Evolutionary conservation across 345 rosid species (phyloP).

Genomic region (Psidium guajava): DNA sequence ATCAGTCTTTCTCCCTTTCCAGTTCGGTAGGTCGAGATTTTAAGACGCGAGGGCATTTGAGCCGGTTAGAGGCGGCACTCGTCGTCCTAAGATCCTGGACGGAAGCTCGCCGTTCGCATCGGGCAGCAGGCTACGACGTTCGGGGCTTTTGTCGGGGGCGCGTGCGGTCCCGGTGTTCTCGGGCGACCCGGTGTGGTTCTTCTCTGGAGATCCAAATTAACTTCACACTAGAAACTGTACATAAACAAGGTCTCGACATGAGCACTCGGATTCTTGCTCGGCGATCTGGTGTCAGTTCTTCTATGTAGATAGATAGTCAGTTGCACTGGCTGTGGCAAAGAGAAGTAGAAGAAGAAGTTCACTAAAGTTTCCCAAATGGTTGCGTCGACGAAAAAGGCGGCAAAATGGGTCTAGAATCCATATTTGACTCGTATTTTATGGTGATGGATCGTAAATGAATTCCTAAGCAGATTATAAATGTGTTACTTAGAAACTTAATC

Average conservation of each 20-base stretch:
- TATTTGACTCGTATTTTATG: too few species aligned
- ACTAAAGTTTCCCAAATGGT: neutral
- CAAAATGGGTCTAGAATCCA: too few species aligned
- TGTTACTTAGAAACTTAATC: too few species aligned
- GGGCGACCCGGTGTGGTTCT: neutral
- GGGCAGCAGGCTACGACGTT: neutral
- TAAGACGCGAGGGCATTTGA: neutral
- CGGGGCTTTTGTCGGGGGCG: neutral
- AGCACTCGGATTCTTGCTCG: neutral
- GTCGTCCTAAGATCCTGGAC: neutral
- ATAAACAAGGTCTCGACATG: neutral
- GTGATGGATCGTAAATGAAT: too few species aligned
- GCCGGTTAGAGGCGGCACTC: neutral
- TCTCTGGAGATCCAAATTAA: neutral
- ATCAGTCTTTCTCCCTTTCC: neutral
- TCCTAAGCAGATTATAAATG: too few species aligned
- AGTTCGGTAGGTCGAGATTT: neutral
- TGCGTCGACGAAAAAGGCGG: too few species aligned
- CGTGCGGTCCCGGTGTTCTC: neutral
- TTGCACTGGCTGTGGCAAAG: neutral
- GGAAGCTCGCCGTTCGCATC: neutral
- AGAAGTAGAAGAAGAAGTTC: neutral
- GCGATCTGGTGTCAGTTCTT: too few species aligned
- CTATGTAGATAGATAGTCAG: neutral
- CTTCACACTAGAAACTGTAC: neutral